Base-by-base conservation (phyloP, 495 filamentous ascomycete species). In the Penicillium arizonense region DNA sequence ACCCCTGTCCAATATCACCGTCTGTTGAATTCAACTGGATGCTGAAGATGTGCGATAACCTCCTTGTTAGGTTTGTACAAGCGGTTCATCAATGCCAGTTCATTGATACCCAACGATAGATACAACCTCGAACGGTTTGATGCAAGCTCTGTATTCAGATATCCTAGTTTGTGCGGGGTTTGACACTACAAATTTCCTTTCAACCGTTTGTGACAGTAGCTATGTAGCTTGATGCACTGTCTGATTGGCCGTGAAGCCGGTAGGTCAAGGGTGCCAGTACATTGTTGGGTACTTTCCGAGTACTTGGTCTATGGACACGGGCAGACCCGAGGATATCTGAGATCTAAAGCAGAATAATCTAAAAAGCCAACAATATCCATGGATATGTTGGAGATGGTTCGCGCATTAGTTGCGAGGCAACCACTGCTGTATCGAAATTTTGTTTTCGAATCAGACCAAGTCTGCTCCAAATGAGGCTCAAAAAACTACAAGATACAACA, bases 371-470 rank as follows among this genome's bases (percentile, higher is more conserved):
- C 46, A 28, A 32, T 26, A 39, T 14, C 33, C 24, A 36, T 21
- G 32, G 1, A 24, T 4, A 6, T 28, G 36, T 47, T 13, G 16
- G 0, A 16, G n/a, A 6, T 43, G 47, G 47, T 33, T 42, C 28
- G 37, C 47, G 42, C 18, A n/a, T 12, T 50, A 50, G 30, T 7
- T 16, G 18, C 20, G 30, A 50, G 47, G 47, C 47, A 50, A 50
- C 38, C 44, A 26, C 21, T 21, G 45, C 11, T 47, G 34, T n/a
- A 47, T 47, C 34, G 16, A 7, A 35, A 26, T 34, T 16, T 1
- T 4, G 4, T 16, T 33, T 3, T 14, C 26, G 6, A 41, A 14
- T 8, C 24, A n/a, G 33, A 23, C 20, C 20, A n/a, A 35, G 18
- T 50, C 42, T 50, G 2, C 20, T 24, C 2, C 18, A 16, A 24